Base-by-base conservation (phyloP, 2,329 filamentous ascomycete species). In the Cytospora chrysosperma region DNA sequence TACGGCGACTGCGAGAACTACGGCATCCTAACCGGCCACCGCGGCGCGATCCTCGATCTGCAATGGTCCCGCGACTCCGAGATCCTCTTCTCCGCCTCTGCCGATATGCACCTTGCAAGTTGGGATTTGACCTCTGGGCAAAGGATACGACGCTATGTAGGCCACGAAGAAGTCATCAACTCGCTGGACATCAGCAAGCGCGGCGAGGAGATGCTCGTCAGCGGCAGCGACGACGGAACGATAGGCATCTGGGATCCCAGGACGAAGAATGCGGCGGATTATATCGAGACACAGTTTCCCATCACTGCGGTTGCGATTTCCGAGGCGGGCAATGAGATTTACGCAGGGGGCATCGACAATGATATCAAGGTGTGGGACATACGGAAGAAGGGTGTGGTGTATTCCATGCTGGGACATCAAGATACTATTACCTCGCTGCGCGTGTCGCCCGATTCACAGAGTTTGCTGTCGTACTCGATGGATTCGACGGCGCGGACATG, bases 281-380 rank as follows among this genome's bases (percentile, higher is more conserved):
- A 93, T 70, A 89, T 98, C 67, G 87, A 94, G 73, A 97, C 93
- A 0, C 90, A 95, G 66, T 96, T 96, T 65, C 95, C 95, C 1
- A 87, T 99, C 62, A 98, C 95, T 2, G 91, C 94, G 0, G 87
- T 98, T 7, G 92, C 93, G 19, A 81, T 98, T n/a, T 89, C 93
- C 0, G 93, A 97, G 74, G 93, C 94, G 1, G 95, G 95, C 21
- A 97, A 97, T 74, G 95, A 98, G 78, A 86, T 99, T 28, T 99
- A 95, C 75, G 90, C 91, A 8, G 94, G 94, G 54, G 91, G 93
- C 26, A 97, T 99, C 69, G 95, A 98, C 78, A 97, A 98, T 73
- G 93, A 96, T 70, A 96, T 99, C 74, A 92, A 93, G 71, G 93
- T 96, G 24, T 99, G 95, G 94, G 95, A 99, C 76, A 79, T 98